Evolutionary conservation across 163 green algal genomes (phyloP), one percentile per base, ranked within the genome.

Genomic region (Scenedesmus sp.): DNA sequence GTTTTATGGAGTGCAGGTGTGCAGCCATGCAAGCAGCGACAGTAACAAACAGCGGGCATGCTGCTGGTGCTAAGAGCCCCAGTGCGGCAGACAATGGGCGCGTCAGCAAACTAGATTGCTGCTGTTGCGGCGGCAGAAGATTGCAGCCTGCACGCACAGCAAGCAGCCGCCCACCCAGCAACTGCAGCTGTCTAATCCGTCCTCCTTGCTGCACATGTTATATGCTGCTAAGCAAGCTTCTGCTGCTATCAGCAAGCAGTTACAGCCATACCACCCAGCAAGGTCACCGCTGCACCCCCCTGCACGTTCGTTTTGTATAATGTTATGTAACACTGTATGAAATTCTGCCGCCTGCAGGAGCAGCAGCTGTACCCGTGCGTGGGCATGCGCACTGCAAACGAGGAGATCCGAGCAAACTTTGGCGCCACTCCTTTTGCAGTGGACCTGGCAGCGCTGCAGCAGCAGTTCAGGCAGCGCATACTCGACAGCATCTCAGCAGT

Each of bases 371-470:
- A 96, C 92, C 97, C 97, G 0, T 96, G 93, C 16, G 96, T 99
- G 1, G 97, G 97, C 6, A 93, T 99, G 88, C 94, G 97, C 18
- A 98, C 97, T 0, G 92, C 91, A 0, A 93, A 96, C 70, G 96
- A 98, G 92, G 96, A 97, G 93, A 93, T 96, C 26, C 23, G 82
- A 0, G 96, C 94, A 34, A 98, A 98, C 88, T 98, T 99, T 94
- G 97, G 97, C 12, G 84, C 86, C n/a, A 60, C 16, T 34, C 62
- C 90, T 8, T 98, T 98, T 91, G 88, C 87, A 4, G 93, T 93
- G 4, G 95, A 99, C 90, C 85, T 97, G 3, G 77, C 89, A 34
- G 88, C 60, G 16, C 88, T 98, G 23, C 82, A 93, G 66, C 55
- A 82, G 4, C 90, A 94, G 56, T 96, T 94, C 18, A 88, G 23